Conservation (phyloP, 2,329 filamentous ascomycete species). For the Niveomyces coronatus region DNA sequence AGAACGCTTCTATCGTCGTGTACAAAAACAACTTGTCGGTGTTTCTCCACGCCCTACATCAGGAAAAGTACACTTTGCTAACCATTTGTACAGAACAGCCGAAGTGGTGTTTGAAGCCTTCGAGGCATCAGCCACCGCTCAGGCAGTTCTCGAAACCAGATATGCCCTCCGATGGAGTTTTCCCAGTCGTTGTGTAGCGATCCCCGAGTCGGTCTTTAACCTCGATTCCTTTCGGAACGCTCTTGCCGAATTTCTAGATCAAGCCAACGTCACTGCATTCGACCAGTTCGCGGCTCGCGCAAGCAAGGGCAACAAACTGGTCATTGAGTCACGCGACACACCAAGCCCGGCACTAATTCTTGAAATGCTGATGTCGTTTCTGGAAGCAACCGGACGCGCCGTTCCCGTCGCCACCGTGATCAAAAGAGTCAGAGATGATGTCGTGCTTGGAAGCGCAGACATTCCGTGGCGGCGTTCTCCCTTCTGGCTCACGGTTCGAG, state of each 20-base stretch:
- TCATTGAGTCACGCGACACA: slow-evolving; percentile 48
- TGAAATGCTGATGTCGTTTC: slow-evolving; percentile 47
- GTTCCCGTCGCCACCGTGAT: slow-evolving; percentile 27
- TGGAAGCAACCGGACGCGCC: slow-evolving; percentile 41
- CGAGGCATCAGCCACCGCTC: slow-evolving; percentile 43
- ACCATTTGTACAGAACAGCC: slow-evolving; percentile 6
- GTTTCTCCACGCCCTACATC: too few relatives aligned
- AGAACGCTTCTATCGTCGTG: slow-evolving; percentile 24
- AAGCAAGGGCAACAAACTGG: slow-evolving; percentile 37
- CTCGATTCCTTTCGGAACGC: slow-evolving; percentile 31
- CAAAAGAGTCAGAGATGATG: slow-evolving; percentile 55
- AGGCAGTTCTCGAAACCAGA: slow-evolving; percentile 39
- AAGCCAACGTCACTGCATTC: slow-evolving; percentile 42
- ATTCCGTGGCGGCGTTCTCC: slow-evolving; percentile 53
- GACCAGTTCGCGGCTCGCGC: slow-evolving; percentile 41
- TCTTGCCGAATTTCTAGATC: slow-evolving; percentile 43
- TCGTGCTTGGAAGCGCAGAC: slow-evolving; percentile 35
- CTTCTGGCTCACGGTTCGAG: slow-evolving; percentile 51
- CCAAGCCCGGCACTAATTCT: slow-evolving; percentile 46
- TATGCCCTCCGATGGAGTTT: slow-evolving; percentile 50
- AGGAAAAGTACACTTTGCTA: not conserved
- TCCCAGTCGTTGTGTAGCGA: slow-evolving; percentile 39
- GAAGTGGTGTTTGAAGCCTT: slow-evolving; percentile 43
- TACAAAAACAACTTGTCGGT: slow-evolving; percentile 14
- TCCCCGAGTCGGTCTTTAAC: slow-evolving; percentile 26